A percentile compares a stretch with the other conserved stretches of the same genome.
Evolutionary conservation across 768 basidiomycete genomes (phyloP).

Genomic region (Coprinellus micaceus): DNA sequence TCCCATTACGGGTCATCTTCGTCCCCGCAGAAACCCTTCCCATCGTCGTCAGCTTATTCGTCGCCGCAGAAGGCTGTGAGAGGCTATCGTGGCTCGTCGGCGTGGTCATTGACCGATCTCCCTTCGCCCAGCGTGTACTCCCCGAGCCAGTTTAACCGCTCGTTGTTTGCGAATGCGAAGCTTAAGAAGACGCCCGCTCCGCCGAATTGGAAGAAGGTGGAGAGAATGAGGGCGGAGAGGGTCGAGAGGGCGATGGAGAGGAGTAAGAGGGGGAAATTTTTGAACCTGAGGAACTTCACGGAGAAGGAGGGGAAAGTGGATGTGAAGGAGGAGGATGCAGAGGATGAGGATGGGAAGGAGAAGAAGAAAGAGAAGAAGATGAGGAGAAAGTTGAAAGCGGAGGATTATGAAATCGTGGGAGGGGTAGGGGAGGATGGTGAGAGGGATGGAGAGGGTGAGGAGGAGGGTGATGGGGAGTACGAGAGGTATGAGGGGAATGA

Average conservation of each 20-base stretch:
- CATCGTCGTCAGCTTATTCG: conserved; percentile 6
- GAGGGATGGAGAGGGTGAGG: conserved; percentile 16
- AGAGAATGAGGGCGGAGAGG: conserved; percentile 32
- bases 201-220: conserved; percentile 28
- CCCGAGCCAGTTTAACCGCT: conserved; percentile 14
- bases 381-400: conserved; percentile 20
- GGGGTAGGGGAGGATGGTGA: not conserved
- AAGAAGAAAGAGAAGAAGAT: conserved; percentile 29
- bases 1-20: conserved; percentile 6
- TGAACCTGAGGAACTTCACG: conserved; percentile 32
- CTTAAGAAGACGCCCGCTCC: conserved; percentile 39
- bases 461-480: conserved; percentile 28
- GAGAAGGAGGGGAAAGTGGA: conserved; percentile 19
- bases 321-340: conserved; percentile 20
- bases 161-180: conserved; percentile 12
- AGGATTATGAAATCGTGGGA: conserved; percentile 11
- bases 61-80: not conserved
- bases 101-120: no score
- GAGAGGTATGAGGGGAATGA: conserved; percentile 19
- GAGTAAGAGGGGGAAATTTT: conserved; percentile 18
- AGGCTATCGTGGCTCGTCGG: not conserved
- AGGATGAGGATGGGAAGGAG: conserved; percentile 27
- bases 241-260: conserved; percentile 24
- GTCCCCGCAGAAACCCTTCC: conserved; percentile 3
- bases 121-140: conserved; percentile 6